Evolutionary conservation across 2,329 filamentous ascomycete genomes (phyloP), one percentile per base, ranked within the genome.

Genomic region (Pseudocercospora pini-densiflorae): DNA sequence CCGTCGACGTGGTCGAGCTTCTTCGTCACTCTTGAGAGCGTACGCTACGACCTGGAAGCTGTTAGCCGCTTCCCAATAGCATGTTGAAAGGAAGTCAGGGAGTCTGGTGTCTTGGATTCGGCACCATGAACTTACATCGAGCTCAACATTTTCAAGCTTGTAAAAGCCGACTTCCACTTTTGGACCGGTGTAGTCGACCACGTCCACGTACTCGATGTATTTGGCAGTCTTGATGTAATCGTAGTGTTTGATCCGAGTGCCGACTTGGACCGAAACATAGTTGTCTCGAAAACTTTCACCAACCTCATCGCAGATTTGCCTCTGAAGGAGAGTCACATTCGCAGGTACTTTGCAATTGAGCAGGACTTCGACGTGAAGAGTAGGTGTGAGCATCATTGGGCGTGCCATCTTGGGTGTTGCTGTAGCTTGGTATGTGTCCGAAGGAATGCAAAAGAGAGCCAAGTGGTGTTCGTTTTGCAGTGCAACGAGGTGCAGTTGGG

Each of bases 301-400:
- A 43, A 58, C 31, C 16, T 58, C 29, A 21, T 36, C n/a, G 12
- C 16, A 19, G 55, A 58, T 58, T 23, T 58, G 55, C 19, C 4
- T 16, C 9, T 36, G 55, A 2, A 36, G n/a, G n/a, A 33, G 16
- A 14, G 9, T 5, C 33, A 40, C 23, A 24, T 36, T 9, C 8
- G 59, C 54, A 19, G 59, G 54, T 54, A 54, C 40, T 36, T 66
- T 73, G 66, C 62, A 73, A 45, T 75, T 78, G 40, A 81, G 71
- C 10, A 78, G 75, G 33, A 77, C 79, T 65, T 82, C 80, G 47
- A 82, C 68, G 63, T 81, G 78, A 8, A 82, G 67, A 14, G 77
- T 73, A 14, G 79, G 76, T 40, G 68, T 75, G n/a, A 73, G 63
- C n/a, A 74, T 62, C 19, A 57, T 47, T 4, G 68, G 59, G 2